phyloP scores from a whole-genome alignment of 306 rosid species.

The Hylodesmum podocarpum region DNA sequence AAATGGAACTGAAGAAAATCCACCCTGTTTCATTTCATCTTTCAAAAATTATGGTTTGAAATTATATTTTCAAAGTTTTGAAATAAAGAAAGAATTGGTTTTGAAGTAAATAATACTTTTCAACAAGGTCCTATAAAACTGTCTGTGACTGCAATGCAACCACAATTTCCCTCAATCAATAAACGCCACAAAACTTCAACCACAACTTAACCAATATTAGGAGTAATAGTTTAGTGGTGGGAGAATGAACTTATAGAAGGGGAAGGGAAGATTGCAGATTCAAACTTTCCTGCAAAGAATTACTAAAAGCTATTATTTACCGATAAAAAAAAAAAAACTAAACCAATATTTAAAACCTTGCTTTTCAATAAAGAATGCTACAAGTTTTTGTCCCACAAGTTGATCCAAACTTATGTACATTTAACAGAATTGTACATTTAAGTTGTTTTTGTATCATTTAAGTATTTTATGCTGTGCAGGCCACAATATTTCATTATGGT shows the following conservation, averaged over 20 bases:
- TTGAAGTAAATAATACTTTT: background rate
- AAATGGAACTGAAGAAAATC: background rate
- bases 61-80: background rate
- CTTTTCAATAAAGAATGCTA: background rate
- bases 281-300: too few species aligned
- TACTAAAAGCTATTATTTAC: too few species aligned
- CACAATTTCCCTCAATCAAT: too few species aligned
- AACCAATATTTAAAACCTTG: too few species aligned
- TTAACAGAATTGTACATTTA: background rate
- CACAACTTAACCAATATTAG: too few species aligned
- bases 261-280: too few species aligned
- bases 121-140: too few species aligned
- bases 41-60: background rate
- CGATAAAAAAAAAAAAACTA: too few species aligned
- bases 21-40: background rate
- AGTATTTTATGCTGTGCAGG: conserved; percentile 26
- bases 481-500: conserved; percentile 43
- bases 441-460: background rate
- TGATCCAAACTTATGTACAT: background rate
- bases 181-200: too few species aligned
- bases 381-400: background rate
- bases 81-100: background rate
- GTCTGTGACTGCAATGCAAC: too few species aligned
- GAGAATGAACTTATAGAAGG: too few species aligned
- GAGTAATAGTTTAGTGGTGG: too few species aligned